Evolutionary conservation across 176 grass and related monocot species (phyloP).

Genomic region (Eragrostis nindensis): DNA sequence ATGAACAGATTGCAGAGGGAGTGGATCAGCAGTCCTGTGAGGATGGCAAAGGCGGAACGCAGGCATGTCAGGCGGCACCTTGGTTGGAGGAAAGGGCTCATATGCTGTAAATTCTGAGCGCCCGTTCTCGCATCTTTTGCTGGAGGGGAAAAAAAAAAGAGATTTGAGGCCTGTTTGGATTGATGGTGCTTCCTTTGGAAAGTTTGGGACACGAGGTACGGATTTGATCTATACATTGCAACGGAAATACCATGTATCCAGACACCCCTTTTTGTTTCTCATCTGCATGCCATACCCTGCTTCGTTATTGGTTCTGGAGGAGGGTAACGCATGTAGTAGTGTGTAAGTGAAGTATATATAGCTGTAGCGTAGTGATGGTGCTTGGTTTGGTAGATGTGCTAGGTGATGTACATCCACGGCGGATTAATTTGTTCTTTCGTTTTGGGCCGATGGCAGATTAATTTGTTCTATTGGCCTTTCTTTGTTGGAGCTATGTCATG

Average conservation of each 20-base stretch:
- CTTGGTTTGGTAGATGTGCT: background rate
- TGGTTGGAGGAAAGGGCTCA: slow-evolving; percentile 60
- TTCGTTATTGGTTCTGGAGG: slow-evolving; percentile 38
- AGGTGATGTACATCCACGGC: slow-evolving; percentile 6
- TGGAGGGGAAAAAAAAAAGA: background rate
- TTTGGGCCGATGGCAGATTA: background rate
- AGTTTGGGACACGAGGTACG: background rate
- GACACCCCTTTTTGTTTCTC: background rate
- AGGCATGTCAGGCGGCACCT: slow-evolving; percentile 37
- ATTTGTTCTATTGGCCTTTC: background rate
- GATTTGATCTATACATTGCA: background rate
- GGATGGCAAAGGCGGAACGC: slow-evolving; percentile 79
- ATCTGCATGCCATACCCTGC: background rate
- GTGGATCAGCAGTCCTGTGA: slow-evolving; percentile 84
- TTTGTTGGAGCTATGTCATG: background rate
- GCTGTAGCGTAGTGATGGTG: slow-evolving; percentile 28
- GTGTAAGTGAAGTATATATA: slow-evolving; percentile 32
- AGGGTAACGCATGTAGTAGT: slow-evolving; percentile 36
- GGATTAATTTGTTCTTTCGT: slow-evolving; percentile 8
- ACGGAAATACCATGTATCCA: slow-evolving; percentile 2
- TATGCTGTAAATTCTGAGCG: slow-evolving; percentile 79
- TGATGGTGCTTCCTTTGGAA: slow-evolving; percentile 28
- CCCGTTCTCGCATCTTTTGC: background rate
- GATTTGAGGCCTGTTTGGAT: background rate
- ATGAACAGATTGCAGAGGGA: slow-evolving; percentile 75